A percentile compares a stretch with the other conserved stretches of the same genome.
These are phyloP conservation scores for Candida rishiriensis DNA, from an alignment of 805 yeast genomes.

Conservation along the genomic window DNA sequence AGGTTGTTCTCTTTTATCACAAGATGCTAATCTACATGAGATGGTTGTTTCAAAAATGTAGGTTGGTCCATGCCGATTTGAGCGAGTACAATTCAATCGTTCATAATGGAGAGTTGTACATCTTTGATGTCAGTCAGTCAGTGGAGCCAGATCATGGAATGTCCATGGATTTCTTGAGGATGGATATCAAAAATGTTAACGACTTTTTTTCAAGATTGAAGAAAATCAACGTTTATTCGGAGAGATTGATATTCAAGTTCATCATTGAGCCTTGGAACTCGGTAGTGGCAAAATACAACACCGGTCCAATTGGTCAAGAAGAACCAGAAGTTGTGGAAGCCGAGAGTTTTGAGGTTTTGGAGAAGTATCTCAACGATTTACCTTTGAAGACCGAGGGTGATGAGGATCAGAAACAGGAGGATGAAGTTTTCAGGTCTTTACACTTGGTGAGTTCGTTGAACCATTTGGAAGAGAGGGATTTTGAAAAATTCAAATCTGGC, in stretches of 20 bases:
- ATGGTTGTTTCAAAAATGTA: constrained; percentile 79
- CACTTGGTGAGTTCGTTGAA: constrained; percentile 76
- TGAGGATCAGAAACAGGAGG: constrained; percentile 57
- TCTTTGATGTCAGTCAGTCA: constrained; percentile 94
- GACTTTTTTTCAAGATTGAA: constrained; percentile 73
- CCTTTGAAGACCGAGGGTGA: constrained; percentile 55
- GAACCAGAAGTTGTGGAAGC: constrained; percentile 33
- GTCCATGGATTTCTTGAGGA: constrained; percentile 89
- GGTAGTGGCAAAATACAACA: constrained; percentile 29
- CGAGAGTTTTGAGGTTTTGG: constrained; percentile 39
- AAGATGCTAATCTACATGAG: constrained; percentile 83
- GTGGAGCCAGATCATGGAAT: constrained; percentile 98
- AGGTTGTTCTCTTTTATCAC: constrained; percentile 62
- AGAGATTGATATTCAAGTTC: constrained; percentile 74
- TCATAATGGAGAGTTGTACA: constrained; percentile 71
- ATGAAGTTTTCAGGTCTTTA: constrained; percentile 80
- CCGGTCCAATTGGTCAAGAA: constrained; percentile 29
- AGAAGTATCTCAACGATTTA: constrained; percentile 40
- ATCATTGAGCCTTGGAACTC: constrained; percentile 48
- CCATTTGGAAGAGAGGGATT: constrained; percentile 87
- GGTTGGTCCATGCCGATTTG: constrained; percentile 93
- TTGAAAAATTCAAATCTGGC: constrained; percentile 72
- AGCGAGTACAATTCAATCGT: constrained; percentile 92
- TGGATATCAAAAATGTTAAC: constrained; percentile 96
- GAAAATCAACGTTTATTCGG: constrained; percentile 74